Conservation (phyloP, 2,329 filamentous ascomycete genomes). For the Beauveria medogensis region DNA sequence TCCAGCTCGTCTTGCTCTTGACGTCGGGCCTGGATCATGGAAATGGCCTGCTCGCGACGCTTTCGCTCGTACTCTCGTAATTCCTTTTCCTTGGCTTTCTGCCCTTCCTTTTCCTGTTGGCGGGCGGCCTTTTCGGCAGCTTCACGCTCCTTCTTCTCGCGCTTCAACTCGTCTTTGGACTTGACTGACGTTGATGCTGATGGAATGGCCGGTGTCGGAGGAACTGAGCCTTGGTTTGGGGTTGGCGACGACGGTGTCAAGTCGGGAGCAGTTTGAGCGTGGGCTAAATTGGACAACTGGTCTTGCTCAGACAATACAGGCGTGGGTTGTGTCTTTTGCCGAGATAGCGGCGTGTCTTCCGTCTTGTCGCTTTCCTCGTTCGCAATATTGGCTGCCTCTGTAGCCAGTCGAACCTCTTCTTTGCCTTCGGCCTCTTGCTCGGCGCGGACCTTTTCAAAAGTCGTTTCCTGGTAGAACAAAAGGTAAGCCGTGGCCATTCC, state of each 20-base stretch:
- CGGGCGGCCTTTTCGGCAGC: constrained; percentile 49
- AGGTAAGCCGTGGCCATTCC: constrained; percentile 94
- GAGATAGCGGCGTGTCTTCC: constrained; percentile 37
- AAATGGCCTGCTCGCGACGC: constrained; percentile 46
- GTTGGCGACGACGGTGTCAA: constrained; percentile 13
- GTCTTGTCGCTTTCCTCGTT: constrained; percentile 38
- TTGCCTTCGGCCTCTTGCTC: constrained; percentile 78
- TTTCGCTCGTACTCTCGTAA: constrained; percentile 31
- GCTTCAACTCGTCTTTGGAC: constrained; percentile 54
- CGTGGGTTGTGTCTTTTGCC: constrained; percentile 42
- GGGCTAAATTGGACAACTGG: constrained; percentile 51
- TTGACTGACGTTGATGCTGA: constrained; percentile 19
- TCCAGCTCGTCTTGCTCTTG: constrained; percentile 56
- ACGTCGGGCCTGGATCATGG: constrained; percentile 41
- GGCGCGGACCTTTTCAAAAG: constrained; percentile 56
- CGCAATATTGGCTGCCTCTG: constrained; percentile 48
- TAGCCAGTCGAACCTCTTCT: constrained; percentile 51
- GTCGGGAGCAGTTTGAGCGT: constrained; percentile 56
- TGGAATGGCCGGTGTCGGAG: constrained; percentile 7
- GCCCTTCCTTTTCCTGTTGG: constrained; percentile 43
- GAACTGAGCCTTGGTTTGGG: constrained; percentile 15
- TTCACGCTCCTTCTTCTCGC: constrained; percentile 61
- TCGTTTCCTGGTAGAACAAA: constrained; percentile 92
- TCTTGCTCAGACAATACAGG: constrained; percentile 40
- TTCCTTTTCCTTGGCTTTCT: constrained; percentile 27